A percentile compares a stretch with the other conserved stretches of the same genome.
These are phyloP conservation scores for Phytophthora macrochlamydospora DNA, from an alignment of 352 stramenopile genomes.

Conservation along the genomic window DNA sequence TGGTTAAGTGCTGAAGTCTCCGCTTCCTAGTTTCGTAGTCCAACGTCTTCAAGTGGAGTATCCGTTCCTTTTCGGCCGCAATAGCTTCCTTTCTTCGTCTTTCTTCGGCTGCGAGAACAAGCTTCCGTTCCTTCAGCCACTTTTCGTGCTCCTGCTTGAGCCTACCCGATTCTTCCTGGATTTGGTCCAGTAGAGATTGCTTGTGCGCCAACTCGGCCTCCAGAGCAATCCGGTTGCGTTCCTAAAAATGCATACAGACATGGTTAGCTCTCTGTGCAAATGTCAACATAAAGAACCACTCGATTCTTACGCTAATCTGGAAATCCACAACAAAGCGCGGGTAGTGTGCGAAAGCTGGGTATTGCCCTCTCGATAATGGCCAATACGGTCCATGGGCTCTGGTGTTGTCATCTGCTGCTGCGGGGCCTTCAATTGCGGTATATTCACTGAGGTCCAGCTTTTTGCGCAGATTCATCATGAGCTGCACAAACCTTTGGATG, in stretches of 20 bases:
- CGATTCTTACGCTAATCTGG: conserved; percentile 73
- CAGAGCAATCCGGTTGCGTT: conserved; percentile 81
- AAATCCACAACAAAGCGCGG: conserved; percentile 84
- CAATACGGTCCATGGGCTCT: conserved; percentile 32
- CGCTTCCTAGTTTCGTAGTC: conserved; percentile 71
- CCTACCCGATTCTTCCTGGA: conserved; percentile 54
- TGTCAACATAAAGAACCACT: conserved; percentile 7
- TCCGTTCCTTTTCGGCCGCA: conserved; percentile 62
- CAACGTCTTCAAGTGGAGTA: conserved; percentile 73
- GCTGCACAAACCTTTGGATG: conserved; percentile 69
- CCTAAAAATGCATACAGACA: conserved; percentile 40
- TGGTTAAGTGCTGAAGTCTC: conserved; percentile 60
- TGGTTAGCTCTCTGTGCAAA: neutral
- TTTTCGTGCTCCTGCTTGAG: conserved; percentile 67
- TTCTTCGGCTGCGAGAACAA: conserved; percentile 68
- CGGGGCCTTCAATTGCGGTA: conserved; percentile 16
- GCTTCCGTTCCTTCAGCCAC: conserved; percentile 68
- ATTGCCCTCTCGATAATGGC: conserved; percentile 73
- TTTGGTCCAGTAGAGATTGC: conserved; percentile 59
- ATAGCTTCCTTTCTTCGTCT: conserved; percentile 60
- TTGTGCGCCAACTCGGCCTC: conserved; percentile 73
- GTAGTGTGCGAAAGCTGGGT: conserved; percentile 82
- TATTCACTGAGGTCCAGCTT: conserved; percentile 48
- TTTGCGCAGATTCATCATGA: conserved; percentile 62
- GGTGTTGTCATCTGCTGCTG: conserved; percentile 1